phyloP scores from a whole-genome alignment of 768 basidiomycete species.

The Termitomyces bulborhizus region DNA sequence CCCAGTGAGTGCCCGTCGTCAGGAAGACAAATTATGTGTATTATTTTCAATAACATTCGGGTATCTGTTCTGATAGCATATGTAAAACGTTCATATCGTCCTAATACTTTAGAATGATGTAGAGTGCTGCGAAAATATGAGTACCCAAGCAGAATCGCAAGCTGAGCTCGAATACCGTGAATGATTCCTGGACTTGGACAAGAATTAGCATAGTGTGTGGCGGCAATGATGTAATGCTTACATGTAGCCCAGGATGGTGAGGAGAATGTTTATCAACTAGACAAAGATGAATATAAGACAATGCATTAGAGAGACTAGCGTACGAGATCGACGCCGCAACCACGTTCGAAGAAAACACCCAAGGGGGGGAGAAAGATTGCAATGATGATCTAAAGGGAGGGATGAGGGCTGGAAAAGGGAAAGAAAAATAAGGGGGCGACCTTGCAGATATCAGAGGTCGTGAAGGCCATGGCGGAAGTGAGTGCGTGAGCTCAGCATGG shows the following conservation, averaged over 20 bases:
- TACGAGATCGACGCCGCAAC: slow-evolving; percentile 73
- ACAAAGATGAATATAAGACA: neutral
- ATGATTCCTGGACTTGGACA: slow-evolving; percentile 65
- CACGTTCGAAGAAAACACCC: slow-evolving; percentile 85
- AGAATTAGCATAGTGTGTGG: slow-evolving; percentile 9
- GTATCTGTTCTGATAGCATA: slow-evolving; percentile 5
- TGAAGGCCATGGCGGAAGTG: slow-evolving; percentile 51
- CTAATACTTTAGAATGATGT: slow-evolving; percentile 78
- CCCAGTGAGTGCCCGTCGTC: too few relatives aligned
- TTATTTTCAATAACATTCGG: neutral
- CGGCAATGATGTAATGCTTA: slow-evolving; percentile 26
- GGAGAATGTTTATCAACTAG: slow-evolving; percentile 65
- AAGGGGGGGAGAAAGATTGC: slow-evolving; percentile 78
- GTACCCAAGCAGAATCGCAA: neutral
- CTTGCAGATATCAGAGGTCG: slow-evolving; percentile 73
- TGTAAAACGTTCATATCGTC: slow-evolving; percentile 3
- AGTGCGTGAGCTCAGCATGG: neutral
- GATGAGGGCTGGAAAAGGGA: slow-evolving; percentile 6
- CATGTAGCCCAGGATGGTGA: slow-evolving; percentile 79
- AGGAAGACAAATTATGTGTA: neutral
- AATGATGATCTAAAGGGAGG: slow-evolving; percentile 36
- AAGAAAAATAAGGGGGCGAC: too few relatives aligned
- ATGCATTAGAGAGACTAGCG: slow-evolving; percentile 20
- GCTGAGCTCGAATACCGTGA: slow-evolving; percentile 38
- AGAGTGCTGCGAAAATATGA: slow-evolving; percentile 47